These are phyloP conservation scores for Naganishia friedmannii DNA, from an alignment of 768 basidiomycete genomes.

Conservation along the genomic window DNA sequence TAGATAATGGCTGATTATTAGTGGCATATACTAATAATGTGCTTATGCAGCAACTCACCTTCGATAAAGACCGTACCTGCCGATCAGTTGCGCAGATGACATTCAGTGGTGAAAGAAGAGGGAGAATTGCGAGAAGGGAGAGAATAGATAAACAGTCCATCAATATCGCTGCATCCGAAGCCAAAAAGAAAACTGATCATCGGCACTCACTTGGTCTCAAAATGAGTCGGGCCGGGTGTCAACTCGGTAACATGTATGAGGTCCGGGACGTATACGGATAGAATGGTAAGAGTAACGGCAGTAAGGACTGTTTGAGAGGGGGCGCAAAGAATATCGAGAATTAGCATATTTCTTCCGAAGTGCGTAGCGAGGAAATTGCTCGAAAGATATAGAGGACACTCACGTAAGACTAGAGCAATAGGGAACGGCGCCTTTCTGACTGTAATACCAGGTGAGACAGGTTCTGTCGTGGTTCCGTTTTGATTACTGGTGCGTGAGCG, in stretches of 20 bases:
- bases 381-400: neutral
- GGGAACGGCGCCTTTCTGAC: constrained; percentile 27
- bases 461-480: neutral
- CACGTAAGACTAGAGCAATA: constrained; percentile 23
- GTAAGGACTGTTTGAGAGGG: constrained; percentile 33
- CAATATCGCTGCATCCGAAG: neutral
- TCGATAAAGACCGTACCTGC: constrained; percentile 46
- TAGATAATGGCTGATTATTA: constrained; percentile 27
- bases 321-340: neutral
- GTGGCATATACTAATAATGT: neutral
- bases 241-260: constrained; percentile 40
- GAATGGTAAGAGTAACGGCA: constrained; percentile 44
- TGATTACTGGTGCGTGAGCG: neutral
- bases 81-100: neutral
- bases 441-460: neutral
- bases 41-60: constrained; percentile 28
- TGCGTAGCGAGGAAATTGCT: neutral
- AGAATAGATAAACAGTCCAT: neutral
- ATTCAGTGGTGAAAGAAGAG: neutral
- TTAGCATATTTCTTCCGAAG: neutral
- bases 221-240: constrained; percentile 44
- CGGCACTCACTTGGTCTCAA: constrained; percentile 46
- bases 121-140: no score
- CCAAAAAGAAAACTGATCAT: neutral
- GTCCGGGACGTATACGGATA: constrained; percentile 46